These are phyloP conservation scores for Zangia roseola DNA, from an alignment of 768 basidiomycete species.

Conservation along the genomic window DNA sequence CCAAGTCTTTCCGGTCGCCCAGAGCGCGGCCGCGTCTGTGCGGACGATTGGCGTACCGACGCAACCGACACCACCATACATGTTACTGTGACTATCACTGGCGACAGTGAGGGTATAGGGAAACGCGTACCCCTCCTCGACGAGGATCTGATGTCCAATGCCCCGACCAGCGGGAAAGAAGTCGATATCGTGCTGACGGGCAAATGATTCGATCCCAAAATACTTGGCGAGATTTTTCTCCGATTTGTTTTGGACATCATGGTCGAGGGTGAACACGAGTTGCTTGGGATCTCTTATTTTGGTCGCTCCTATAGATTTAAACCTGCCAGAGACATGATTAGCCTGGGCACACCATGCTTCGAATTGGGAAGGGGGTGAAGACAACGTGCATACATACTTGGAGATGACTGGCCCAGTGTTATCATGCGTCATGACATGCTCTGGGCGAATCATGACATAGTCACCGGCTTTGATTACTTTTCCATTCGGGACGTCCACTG, in stretches of 20 bases:
- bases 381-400: constrained; percentile 63
- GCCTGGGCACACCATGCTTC: background rate
- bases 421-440: constrained; percentile 98
- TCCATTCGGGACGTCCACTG: constrained; percentile 81
- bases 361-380: background rate
- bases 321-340: constrained; percentile 46
- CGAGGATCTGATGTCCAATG: constrained; percentile 95
- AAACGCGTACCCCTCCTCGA: constrained; percentile 98
- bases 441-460: constrained; percentile 99
- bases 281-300: constrained; percentile 78
- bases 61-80: constrained; percentile 98
- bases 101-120: constrained; percentile 95
- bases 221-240: constrained; percentile 91
- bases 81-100: constrained; percentile 95
- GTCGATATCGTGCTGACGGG: constrained; percentile 79
- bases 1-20: constrained; percentile 99
- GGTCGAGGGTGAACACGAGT: constrained; percentile 94
- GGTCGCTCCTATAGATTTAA: constrained; percentile 91
- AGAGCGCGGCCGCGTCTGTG: constrained; percentile 91
- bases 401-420: constrained; percentile 98
- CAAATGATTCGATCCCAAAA: constrained; percentile 87
- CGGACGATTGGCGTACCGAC: constrained; percentile 97
- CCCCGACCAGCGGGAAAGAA: constrained; percentile 98
- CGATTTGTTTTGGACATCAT: constrained; percentile 96
- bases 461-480: constrained; percentile 89